These are phyloP conservation scores for Arctium lappa DNA, from an alignment of 129 eudicot species.

Conservation along the genomic window DNA sequence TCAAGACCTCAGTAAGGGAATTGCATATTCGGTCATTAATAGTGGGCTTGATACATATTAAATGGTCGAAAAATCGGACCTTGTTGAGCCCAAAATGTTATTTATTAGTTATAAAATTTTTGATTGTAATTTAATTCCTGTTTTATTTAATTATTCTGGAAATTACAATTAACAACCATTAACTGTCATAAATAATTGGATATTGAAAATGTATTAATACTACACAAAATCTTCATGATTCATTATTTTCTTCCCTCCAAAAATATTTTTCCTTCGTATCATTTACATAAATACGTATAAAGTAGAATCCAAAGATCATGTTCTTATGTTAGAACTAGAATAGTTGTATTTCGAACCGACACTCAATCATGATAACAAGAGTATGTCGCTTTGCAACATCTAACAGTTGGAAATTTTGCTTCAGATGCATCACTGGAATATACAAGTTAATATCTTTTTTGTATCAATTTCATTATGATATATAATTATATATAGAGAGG, in stretches of 20 bases:
- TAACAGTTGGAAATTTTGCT: neutral
- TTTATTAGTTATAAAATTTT: too few species aligned
- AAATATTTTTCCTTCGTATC: too few species aligned
- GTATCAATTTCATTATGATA: neutral
- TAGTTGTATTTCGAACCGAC: neutral
- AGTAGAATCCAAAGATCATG: too few species aligned
- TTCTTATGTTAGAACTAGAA: too few species aligned
- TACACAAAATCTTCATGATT: too few species aligned
- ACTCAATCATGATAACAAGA: neutral
- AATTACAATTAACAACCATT: neutral
- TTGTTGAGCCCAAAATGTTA: neutral
- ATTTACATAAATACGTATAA: too few species aligned
- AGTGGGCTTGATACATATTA: neutral
- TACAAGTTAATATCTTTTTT: neutral
- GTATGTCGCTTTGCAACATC: neutral
- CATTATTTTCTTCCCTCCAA: too few species aligned
- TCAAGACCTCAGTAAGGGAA: neutral
- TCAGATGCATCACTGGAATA: neutral
- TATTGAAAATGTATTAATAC: too few species aligned
- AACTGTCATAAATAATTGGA: neutral
- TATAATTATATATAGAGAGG: neutral
- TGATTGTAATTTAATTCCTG: neutral
- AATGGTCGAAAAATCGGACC: too few species aligned
- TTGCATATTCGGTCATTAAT: neutral
- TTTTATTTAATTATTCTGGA: neutral